phyloP scores from a whole-genome alignment of 164 flowering plant species.

The Tetrastigma voinierianum region DNA sequence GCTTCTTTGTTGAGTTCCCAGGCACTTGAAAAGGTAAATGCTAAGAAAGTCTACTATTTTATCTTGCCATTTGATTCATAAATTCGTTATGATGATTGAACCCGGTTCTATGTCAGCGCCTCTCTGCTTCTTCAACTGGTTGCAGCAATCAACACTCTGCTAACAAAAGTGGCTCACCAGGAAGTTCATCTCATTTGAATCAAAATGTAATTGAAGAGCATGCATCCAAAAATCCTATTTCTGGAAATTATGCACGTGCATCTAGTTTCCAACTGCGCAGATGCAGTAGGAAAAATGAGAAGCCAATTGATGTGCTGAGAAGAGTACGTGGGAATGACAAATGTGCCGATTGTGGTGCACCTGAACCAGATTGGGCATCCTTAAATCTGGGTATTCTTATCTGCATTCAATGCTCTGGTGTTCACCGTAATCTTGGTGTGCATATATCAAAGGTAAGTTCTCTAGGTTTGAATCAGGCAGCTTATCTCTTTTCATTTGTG shows the following conservation, averaged over 20 bases:
- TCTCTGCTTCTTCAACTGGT: conserved; percentile 48
- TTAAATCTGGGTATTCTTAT: conserved; percentile 93
- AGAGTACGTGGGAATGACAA: conserved; percentile 84
- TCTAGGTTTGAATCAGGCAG: not conserved
- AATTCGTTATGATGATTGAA: conserved; percentile 6
- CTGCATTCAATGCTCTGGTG: conserved; percentile 98
- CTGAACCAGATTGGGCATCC: conserved; percentile 99
- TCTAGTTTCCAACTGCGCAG: conserved; percentile 50
- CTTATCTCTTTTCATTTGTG: not conserved
- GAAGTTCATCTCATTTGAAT: conserved; percentile 72
- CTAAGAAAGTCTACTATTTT: not conserved
- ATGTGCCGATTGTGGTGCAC: conserved; percentile 98
- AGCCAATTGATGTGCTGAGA: conserved; percentile 73
- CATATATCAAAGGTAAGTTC: conserved; percentile 73
- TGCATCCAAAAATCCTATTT: conserved; percentile 34
- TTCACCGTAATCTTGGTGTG: conserved; percentile 98
- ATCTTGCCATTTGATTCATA: not conserved
- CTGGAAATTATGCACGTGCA: conserved; percentile 50
- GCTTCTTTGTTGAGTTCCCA: conserved; percentile 95
- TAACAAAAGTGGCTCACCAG: conserved; percentile 84
- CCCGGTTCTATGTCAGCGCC: conserved; percentile 31
- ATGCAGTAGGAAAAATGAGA: conserved; percentile 52
- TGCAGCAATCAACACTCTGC: conserved; percentile 57
- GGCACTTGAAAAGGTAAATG: conserved; percentile 64
- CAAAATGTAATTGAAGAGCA: conserved; percentile 50